phyloP scores from a whole-genome alignment of 257 asterid species.

The Datura wrightii region DNA sequence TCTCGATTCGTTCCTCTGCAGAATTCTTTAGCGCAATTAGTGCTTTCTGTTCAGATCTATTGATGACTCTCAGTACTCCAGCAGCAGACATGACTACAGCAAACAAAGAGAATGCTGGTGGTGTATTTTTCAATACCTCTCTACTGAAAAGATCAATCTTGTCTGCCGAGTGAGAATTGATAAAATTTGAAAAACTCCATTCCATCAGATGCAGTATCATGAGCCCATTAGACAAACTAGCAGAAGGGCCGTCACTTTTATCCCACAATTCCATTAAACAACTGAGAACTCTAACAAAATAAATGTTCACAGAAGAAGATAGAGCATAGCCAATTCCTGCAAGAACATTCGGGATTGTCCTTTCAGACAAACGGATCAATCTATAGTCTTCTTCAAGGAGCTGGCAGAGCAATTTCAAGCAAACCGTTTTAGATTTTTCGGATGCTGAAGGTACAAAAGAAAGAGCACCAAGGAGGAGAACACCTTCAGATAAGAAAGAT shows the following conservation, averaged over 20 bases:
- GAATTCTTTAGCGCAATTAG: slow-evolving; percentile 51
- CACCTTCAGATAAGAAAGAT: slow-evolving; percentile 70
- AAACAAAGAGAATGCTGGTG: slow-evolving; percentile 54
- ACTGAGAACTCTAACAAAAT: slow-evolving; percentile 58
- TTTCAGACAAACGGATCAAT: slow-evolving; percentile 55
- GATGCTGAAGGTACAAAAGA: slow-evolving; percentile 62
- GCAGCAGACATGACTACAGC: slow-evolving; percentile 83
- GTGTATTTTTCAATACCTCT: slow-evolving; percentile 53
- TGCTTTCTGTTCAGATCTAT: slow-evolving; percentile 67
- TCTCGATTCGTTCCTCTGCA: slow-evolving; percentile 63
- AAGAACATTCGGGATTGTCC: slow-evolving; percentile 57
- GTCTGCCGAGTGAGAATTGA: slow-evolving; percentile 54
- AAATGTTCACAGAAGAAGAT: slow-evolving; percentile 55
- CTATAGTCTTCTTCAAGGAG: slow-evolving; percentile 59
- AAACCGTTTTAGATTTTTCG: slow-evolving; percentile 61
- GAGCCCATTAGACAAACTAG: slow-evolving; percentile 64
- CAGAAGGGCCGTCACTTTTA: slow-evolving; percentile 57
- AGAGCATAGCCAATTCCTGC: slow-evolving; percentile 90
- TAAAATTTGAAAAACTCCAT: slow-evolving; percentile 72
- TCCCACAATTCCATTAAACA: slow-evolving; percentile 66
- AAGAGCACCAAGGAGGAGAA: slow-evolving; percentile 81
- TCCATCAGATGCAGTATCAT: slow-evolving; percentile 86
- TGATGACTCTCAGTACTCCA: slow-evolving; percentile 73
- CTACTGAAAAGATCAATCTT: slow-evolving; percentile 55
- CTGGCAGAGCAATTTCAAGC: slow-evolving; percentile 73